A percentile compares a stretch with the other conserved stretches of the same genome.
phyloP scores from a whole-genome alignment of 202 grass and related monocot species.

The Dendrocalamus latiflorus region DNA sequence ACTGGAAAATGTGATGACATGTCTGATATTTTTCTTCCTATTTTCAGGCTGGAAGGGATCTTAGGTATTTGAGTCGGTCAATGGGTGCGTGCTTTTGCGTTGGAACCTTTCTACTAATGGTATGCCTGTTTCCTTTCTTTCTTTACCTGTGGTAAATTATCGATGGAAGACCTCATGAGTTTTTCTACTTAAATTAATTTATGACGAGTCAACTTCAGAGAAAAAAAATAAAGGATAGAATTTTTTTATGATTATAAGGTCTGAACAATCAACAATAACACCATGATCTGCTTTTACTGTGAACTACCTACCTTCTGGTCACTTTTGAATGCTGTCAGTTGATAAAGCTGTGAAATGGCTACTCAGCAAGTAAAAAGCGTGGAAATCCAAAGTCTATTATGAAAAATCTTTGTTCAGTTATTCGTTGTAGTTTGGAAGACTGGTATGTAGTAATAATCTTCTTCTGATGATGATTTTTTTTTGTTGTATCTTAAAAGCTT shows the following conservation, averaged over 20 bases:
- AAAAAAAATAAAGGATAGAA: background rate
- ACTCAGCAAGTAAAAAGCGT: conserved; percentile 5
- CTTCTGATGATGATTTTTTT: background rate
- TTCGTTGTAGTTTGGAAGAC: background rate
- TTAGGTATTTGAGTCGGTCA: conserved; percentile 86
- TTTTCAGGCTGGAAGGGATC: conserved; percentile 87
- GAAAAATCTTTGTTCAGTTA: background rate
- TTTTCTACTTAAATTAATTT: background rate
- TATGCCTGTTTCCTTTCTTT: conserved; percentile 25
- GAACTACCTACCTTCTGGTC: background rate
- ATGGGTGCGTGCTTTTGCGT: conserved; percentile 75
- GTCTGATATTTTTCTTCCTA: conserved; percentile 11
- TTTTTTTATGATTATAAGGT: background rate
- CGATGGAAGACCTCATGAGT: background rate
- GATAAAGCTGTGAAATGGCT: background rate
- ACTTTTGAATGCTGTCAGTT: conserved; percentile 5
- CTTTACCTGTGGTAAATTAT: background rate
- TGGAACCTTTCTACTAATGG: conserved; percentile 63
- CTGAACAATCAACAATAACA: background rate
- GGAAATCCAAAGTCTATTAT: background rate
- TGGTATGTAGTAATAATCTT: background rate
- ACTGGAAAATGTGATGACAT: background rate
- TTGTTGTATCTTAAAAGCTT: conserved; percentile 36
- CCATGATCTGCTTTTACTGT: background rate
- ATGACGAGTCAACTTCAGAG: background rate